These are phyloP conservation scores for Cutaneotrichosporon dermatis DNA, from an alignment of 1,284 basidiomycete species.

Conservation along the genomic window DNA sequence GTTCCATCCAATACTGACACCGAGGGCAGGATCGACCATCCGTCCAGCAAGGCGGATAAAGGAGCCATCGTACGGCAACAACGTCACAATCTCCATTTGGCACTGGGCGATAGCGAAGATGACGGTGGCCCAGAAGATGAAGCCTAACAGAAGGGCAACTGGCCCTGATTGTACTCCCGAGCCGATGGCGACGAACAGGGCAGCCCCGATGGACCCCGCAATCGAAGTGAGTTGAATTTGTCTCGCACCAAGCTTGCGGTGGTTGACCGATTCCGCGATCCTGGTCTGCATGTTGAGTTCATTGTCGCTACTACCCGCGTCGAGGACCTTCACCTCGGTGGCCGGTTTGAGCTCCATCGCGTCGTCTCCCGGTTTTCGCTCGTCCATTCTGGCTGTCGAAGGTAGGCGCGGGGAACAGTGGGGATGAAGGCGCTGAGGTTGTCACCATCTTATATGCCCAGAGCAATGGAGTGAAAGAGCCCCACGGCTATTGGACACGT, in stretches of 20 bases:
- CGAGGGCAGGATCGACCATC: conserved; percentile 12
- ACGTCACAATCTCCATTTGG: conserved; percentile 13
- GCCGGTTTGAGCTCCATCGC: background rate
- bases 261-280: background rate
- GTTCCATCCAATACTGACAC: conserved; percentile 14
- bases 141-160: background rate
- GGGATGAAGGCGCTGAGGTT: background rate
- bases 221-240: background rate
- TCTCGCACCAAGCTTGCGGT: background rate
- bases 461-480: background rate
- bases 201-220: background rate
- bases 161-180: background rate
- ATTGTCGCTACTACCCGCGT: background rate
- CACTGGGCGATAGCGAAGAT: background rate
- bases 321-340: background rate
- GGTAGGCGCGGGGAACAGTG: background rate
- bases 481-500: no score
- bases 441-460: background rate
- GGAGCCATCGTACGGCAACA: conserved; percentile 14
- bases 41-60: conserved; percentile 11
- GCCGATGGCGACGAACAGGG: background rate
- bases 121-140: background rate
- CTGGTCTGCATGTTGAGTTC: background rate
- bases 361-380: background rate
- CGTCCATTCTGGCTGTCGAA: background rate